phyloP scores from a whole-genome alignment of 1,139 yeast species.

The Debaryomyces sp. region DNA sequence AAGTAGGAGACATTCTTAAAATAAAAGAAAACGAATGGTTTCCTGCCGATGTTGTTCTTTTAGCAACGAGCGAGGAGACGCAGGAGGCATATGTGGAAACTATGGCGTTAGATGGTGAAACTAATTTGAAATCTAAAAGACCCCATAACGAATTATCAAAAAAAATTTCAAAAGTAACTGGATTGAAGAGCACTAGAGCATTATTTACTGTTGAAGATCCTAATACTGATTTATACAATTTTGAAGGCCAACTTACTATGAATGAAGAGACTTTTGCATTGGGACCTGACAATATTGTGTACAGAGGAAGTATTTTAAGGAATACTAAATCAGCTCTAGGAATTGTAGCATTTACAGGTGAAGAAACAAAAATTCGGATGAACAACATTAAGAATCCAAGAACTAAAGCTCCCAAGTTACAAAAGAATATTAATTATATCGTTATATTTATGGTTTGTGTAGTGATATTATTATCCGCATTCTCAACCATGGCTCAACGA shows the following conservation, averaged over 20 bases:
- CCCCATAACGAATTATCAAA: conserved; percentile 68
- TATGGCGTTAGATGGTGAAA: conserved; percentile 97
- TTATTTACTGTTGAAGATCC: conserved; percentile 83
- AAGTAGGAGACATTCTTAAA: conserved; percentile 82
- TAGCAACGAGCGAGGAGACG: conserved; percentile 64
- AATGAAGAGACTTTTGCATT: conserved; percentile 52
- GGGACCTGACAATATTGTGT: conserved; percentile 77
- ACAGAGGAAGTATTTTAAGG: conserved; percentile 86
- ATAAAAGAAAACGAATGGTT: conserved; percentile 84
- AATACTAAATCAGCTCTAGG: conserved; percentile 79
- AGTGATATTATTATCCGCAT: conserved; percentile 72
- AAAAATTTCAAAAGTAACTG: conserved; percentile 49
- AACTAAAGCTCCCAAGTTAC: conserved; percentile 91
- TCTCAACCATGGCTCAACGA: conserved; percentile 81
- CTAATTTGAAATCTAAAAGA: conserved; percentile 75
- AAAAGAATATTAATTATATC: conserved; percentile 76
- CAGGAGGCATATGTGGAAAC: conserved; percentile 89
- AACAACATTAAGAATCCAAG: conserved; percentile 89
- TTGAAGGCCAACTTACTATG: conserved; percentile 61
- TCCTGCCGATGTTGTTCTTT: conserved; percentile 83
- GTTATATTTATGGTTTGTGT: conserved; percentile 86
- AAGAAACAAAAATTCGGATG: conserved; percentile 94
- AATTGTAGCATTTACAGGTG: conserved; percentile 88
- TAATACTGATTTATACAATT: conserved; percentile 85
- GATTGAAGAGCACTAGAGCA: conserved; percentile 53